Percentiles rank a stretch among this genome's conserved stretches.
phyloP scores from a whole-genome alignment of 164 flowering plant species.

The Aristolochia contorta region DNA sequence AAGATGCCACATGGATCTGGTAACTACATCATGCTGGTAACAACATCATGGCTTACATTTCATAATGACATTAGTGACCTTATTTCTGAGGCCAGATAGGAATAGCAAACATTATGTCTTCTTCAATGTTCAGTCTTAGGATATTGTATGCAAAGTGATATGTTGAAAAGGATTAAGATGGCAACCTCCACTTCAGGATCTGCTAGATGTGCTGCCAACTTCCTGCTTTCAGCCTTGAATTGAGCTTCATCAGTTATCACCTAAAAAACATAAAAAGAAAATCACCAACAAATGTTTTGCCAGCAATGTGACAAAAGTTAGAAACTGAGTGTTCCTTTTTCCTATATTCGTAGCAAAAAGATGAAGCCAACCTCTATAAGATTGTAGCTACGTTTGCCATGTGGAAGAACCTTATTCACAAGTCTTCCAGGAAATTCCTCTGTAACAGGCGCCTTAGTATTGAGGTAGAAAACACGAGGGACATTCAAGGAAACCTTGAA shows the following conservation, averaged over 20 bases:
- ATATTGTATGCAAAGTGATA: too few relatives aligned
- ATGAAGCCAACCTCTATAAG: slow-evolving; percentile 61
- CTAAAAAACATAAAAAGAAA: slow-evolving; percentile 24
- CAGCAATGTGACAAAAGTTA: slow-evolving; percentile 2
- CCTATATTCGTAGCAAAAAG: neutral
- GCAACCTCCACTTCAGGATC: slow-evolving; percentile 99
- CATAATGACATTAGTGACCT: neutral
- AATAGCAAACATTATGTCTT: neutral
- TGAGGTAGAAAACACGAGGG: slow-evolving; percentile 88
- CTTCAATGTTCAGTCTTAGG: neutral
- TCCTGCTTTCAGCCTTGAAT: slow-evolving; percentile 65
- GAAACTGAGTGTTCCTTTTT: neutral
- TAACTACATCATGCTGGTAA: too few relatives aligned
- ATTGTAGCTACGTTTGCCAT: slow-evolving; percentile 61
- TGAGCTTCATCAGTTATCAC: slow-evolving; percentile 73
- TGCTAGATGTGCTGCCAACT: slow-evolving; percentile 84
- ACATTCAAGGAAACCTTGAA: slow-evolving; percentile 66
- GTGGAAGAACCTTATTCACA: slow-evolving; percentile 87
- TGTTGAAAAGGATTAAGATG: too few relatives aligned
- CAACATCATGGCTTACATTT: neutral
- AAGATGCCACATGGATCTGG: neutral
- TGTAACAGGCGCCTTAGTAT: slow-evolving; percentile 69
- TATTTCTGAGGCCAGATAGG: neutral
- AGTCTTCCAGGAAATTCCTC: slow-evolving; percentile 89
- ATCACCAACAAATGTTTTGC: neutral